A percentile compares a stretch with the other conserved stretches of the same genome.
Conservation (phyloP, 176 grass and related monocot species). For the Avena atlantica region DNA sequence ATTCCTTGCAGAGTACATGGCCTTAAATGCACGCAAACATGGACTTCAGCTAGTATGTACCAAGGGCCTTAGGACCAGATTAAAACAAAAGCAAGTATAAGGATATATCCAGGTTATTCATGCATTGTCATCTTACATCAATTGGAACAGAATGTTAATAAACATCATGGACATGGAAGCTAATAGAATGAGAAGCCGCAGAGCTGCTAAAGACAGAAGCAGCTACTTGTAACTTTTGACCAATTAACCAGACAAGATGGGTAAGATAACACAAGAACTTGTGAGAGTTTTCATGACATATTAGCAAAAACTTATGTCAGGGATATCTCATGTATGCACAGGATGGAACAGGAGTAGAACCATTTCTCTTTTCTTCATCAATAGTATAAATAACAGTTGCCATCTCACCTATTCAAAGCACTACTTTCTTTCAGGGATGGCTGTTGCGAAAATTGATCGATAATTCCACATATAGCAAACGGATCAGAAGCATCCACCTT, state of each 20-base stretch:
- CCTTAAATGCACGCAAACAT: not conserved
- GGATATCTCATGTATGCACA: not conserved
- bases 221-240: conserved; percentile 21
- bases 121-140: conserved; percentile 21
- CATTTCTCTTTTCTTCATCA: not conserved
- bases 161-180: not conserved
- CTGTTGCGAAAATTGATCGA: conserved; percentile 73
- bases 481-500: conserved; percentile 67
- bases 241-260: not conserved
- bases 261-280: not conserved
- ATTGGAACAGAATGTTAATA: not conserved
- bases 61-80: not conserved
- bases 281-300: not conserved
- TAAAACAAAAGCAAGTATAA: not conserved
- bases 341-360: conserved; percentile 1
- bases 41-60: not conserved
- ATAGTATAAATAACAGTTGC: conserved; percentile 11
- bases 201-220: not conserved
- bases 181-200: not conserved
- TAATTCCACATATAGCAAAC: conserved; percentile 74
- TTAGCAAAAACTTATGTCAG: not conserved
- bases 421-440: conserved; percentile 76
- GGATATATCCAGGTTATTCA: not conserved
- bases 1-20: not conserved
- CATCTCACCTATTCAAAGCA: conserved; percentile 66